Base-by-base conservation (phyloP, 352 stramenopile species). In the Hyaloperonospora brassicae region DNA sequence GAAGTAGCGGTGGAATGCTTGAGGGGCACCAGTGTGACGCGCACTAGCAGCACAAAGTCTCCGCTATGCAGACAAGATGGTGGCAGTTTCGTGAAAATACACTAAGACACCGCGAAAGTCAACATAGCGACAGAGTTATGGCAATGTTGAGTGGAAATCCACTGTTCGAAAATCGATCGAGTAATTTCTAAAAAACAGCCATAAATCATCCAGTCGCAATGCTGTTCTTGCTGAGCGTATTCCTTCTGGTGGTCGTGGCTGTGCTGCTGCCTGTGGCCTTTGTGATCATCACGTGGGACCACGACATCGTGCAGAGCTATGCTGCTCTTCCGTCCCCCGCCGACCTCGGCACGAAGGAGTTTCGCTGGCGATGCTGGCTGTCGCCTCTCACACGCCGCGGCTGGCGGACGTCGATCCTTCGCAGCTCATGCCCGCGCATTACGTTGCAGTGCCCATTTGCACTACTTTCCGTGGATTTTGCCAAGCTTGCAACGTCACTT, bases 291-390 rank as follows among this genome's bases (percentile, higher is more conserved):
- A 90, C 79, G 11, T 93, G 79, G 83, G 83, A 93, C 48, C 83
- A 93, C 45, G 79, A 88, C 13, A 24, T 90, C 11, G 72, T 78
- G 27, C 64, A 76, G 56, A 74, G 76, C 13, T 88, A 84, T 46
- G 64, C 57, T 1, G 66, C 71, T 22, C 59, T 93, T 17, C 83
- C 83, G 8, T 75, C 79, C 1, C 83, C 83, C 5, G 73, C 57
- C 13, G 83, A 93, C 60, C 56, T 89, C 30, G 83, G 83, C 51
- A 89, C 83, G 0, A 77, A 79, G 47, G 83, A 93, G 66, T 93
- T 93, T 50, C 65, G 59, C 38, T 88, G 79, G 75, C 79, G 83
- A 34, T 87, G 76, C 48, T 85, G 67, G 57, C 50, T 90, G 11
- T 93, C 83, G 25, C 24, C 62, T 8, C 57, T 82, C 50, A 84